Evolutionary conservation across 139 green algal species (phyloP), one percentile per base, ranked within the genome.

Genomic region (Chlamydomonas eustigma): DNA sequence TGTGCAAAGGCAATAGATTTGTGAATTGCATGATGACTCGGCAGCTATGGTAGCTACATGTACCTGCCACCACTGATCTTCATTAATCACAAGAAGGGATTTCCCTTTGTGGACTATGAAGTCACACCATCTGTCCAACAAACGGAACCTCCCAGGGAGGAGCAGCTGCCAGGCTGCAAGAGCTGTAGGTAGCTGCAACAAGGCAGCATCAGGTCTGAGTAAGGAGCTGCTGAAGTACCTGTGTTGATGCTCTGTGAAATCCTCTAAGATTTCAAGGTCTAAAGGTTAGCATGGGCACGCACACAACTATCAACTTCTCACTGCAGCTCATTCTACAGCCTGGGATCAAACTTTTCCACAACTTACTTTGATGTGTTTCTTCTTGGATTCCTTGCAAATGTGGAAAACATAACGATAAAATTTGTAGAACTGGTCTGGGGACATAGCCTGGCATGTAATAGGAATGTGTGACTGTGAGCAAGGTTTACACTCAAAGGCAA

Each of bases 11-110:
- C 44, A 6, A 30, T 68, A 12, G 22, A n/a, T 4, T 5, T 68
- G 58, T 30, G 58, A 76, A 34, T 24, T 34, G 50, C 65, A 58
- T 58, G 44, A 28, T n/a, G n/a, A n/a, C n/a, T n/a, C n/a, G n/a
- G n/a, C n/a, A n/a, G n/a, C n/a, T n/a, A n/a, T n/a, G n/a, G n/a
- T n/a, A 76, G 65, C 31, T 34, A 73, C 65, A 58, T 58, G 44
- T 58, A 90, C 87, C 84, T 92, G 85, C 0, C 87, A 75, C 90
- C 90, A 94, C 6, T 86, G 88, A 80, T 94, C 90, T 64, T 94
- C 87, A 2, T 72, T 84, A 0, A 94, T 78, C 18, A 92, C 84
- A 4, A 5, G 38, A 0, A 75, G 0, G 0, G 64, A 72, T 12
- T 28, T 44, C 3, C 76, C 39, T 2, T 78, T 39, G 18, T 25